Evolutionary conservation across 768 basidiomycete species (phyloP).

Genomic region (Paxillus rubicundulus): DNA sequence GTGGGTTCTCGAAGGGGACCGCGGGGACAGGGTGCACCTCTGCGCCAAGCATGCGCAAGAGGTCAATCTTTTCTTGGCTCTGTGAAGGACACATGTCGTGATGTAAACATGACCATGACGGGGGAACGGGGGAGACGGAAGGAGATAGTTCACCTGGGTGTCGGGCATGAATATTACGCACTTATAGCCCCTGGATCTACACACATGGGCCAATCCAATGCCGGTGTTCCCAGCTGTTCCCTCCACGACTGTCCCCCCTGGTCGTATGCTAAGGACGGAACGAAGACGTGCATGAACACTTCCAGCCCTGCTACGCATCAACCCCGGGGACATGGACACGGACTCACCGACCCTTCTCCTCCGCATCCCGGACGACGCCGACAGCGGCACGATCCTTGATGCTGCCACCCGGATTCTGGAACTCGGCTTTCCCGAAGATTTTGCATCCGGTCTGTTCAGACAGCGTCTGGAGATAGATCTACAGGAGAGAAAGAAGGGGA

Average conservation of each 20-base stretch:
- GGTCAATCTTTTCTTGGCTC: conserved; percentile 98
- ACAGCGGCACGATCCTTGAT: conserved; percentile 98
- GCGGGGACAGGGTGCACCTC: conserved; percentile 96
- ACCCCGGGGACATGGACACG: neutral
- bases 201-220: conserved; percentile 93
- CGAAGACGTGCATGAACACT: neutral
- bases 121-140: neutral
- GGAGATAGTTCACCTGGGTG: conserved; percentile 59
- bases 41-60: conserved; percentile 94
- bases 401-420: conserved; percentile 96
- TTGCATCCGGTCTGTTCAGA: conserved; percentile 81
- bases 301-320: neutral
- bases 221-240: conserved; percentile 99
- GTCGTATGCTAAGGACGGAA: conserved; percentile 54
- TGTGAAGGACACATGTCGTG: conserved; percentile 29
- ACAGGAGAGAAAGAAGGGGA: neutral
- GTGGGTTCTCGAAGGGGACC: conserved; percentile 91
- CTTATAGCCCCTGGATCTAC: conserved; percentile 88
- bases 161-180: conserved; percentile 99
- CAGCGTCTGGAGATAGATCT: conserved; percentile 82
- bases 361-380: conserved; percentile 83
- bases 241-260: conserved; percentile 97
- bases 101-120: neutral
- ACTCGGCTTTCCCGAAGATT: conserved; percentile 96
- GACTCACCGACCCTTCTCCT: conserved; percentile 74